Conservation (phyloP, 345 rosid genomes). For the Ceriops zippeliana region DNA sequence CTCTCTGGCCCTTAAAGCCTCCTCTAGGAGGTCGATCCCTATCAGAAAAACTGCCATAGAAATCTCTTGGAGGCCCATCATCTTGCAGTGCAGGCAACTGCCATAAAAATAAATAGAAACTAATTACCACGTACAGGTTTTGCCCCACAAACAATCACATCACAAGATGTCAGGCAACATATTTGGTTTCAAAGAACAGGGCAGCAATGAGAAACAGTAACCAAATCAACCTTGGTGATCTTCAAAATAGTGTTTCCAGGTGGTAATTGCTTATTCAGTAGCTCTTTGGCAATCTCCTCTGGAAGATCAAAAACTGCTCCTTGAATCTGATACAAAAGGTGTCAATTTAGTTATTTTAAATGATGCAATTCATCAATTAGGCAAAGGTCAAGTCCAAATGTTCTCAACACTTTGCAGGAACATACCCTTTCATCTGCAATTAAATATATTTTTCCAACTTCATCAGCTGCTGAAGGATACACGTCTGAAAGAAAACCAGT, state of each 20-base stretch:
- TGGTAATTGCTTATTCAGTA: constrained; percentile 64
- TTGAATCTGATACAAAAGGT: constrained; percentile 58
- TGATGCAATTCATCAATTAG: constrained; percentile 6
- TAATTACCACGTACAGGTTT: neutral
- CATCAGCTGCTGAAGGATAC: constrained; percentile 80
- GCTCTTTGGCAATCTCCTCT: constrained; percentile 81
- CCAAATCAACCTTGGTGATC: constrained; percentile 62
- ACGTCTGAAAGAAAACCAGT: constrained; percentile 91
- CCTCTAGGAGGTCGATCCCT: constrained; percentile 66
- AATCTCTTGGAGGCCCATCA: constrained; percentile 78
- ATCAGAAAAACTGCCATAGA: constrained; percentile 73
- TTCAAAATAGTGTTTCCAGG: constrained; percentile 71
- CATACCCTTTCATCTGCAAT: constrained; percentile 87
- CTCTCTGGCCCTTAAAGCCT: constrained; percentile 34
- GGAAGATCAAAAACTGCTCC: constrained; percentile 98
- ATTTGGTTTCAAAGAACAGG: neutral
- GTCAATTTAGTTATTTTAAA: constrained; percentile 6
- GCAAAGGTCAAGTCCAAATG: constrained; percentile 2
- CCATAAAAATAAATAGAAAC: constrained; percentile 2
- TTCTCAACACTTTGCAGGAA: constrained; percentile 5
- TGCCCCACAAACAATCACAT: neutral
- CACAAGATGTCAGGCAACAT: constrained; percentile 12
- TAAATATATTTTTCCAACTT: constrained; percentile 78
- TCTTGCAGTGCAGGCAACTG: constrained; percentile 94
- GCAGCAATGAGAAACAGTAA: neutral